Conservation (phyloP, 495 filamentous ascomycete species). For the Daldinia caldariorum region DNA sequence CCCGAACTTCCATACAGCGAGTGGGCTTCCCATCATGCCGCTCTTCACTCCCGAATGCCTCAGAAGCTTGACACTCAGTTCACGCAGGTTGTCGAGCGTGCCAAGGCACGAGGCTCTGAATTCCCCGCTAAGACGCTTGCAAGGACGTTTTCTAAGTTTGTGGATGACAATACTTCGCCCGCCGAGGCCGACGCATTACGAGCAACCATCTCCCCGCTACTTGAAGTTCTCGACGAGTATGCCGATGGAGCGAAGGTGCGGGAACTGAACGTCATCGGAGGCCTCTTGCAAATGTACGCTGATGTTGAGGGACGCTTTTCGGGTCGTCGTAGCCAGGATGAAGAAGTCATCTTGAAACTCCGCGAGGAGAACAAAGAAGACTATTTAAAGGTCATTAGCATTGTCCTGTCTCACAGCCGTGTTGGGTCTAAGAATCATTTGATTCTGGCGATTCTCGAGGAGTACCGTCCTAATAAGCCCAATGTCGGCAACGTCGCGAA, state of each 20-base stretch:
- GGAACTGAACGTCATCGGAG: slow-evolving; percentile 84
- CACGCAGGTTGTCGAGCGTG: slow-evolving; percentile 83
- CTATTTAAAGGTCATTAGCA: slow-evolving; percentile 80
- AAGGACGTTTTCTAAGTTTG: slow-evolving; percentile 85
- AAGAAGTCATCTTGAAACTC: slow-evolving; percentile 92
- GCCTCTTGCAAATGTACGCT: slow-evolving; percentile 80
- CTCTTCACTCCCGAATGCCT: slow-evolving; percentile 95
- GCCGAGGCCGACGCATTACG: slow-evolving; percentile 72
- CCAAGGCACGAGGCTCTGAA: slow-evolving; percentile 77
- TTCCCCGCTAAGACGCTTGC: slow-evolving; percentile 91
- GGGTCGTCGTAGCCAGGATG: slow-evolving; percentile 82
- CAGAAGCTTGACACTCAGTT: slow-evolving; percentile 86
- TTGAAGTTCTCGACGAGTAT: slow-evolving; percentile 83
- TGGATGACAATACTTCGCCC: slow-evolving; percentile 83
- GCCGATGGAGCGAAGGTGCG: slow-evolving; percentile 88
- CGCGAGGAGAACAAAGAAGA: slow-evolving; percentile 97
- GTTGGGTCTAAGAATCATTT: slow-evolving; percentile 95
- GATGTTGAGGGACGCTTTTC: slow-evolving; percentile 88
- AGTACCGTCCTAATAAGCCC: slow-evolving; percentile 95
- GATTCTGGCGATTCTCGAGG: slow-evolving; percentile 87
- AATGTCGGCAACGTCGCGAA: slow-evolving; percentile 86
- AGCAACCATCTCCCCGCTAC: slow-evolving; percentile 78
- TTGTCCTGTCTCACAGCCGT: slow-evolving; percentile 91
- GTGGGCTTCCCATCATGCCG: slow-evolving; percentile 93
- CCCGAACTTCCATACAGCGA: slow-evolving; percentile 94